These are phyloP conservation scores for Noccaea caerulescens DNA, from an alignment of 345 rosid genomes.

Conservation along the genomic window DNA sequence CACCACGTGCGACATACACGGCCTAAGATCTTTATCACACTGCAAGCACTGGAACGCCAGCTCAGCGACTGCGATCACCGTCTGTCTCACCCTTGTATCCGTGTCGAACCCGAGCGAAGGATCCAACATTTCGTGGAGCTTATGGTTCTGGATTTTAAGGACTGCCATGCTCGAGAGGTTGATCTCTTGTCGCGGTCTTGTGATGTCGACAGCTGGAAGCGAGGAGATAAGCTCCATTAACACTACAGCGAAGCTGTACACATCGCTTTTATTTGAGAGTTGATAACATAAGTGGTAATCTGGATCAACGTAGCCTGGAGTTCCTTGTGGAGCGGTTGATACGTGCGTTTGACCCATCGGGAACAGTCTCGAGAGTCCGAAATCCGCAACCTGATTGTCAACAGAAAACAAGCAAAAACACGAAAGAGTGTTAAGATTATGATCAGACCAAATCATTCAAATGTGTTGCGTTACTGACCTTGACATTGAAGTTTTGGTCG, in stretches of 20 bases:
- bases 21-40: conserved; percentile 67
- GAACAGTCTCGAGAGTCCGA: conserved; percentile 84
- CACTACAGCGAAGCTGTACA: conserved; percentile 52
- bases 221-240: conserved; percentile 61
- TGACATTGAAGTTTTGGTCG: conserved; percentile 68
- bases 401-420: not conserved
- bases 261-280: conserved; percentile 85
- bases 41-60: conserved; percentile 87
- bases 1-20: conserved; percentile 62
- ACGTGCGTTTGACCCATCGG: conserved; percentile 73
- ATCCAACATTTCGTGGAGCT: conserved; percentile 75
- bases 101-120: conserved; percentile 67
- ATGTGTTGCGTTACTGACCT: conserved; percentile 37
- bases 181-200: conserved; percentile 77
- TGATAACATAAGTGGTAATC: conserved; percentile 90
- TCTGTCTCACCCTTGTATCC: conserved; percentile 50
- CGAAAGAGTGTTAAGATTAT: conserved; percentile 7
- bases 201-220: conserved; percentile 86
- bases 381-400: conserved; percentile 70
- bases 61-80: conserved; percentile 74
- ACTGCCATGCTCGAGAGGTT: conserved; percentile 79
- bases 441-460: not conserved
- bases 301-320: conserved; percentile 95
- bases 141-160: conserved; percentile 65
- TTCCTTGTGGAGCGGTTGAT: conserved; percentile 94